phyloP scores from a whole-genome alignment of 2,329 filamentous ascomycete species.

The Diaporthe destruens region DNA sequence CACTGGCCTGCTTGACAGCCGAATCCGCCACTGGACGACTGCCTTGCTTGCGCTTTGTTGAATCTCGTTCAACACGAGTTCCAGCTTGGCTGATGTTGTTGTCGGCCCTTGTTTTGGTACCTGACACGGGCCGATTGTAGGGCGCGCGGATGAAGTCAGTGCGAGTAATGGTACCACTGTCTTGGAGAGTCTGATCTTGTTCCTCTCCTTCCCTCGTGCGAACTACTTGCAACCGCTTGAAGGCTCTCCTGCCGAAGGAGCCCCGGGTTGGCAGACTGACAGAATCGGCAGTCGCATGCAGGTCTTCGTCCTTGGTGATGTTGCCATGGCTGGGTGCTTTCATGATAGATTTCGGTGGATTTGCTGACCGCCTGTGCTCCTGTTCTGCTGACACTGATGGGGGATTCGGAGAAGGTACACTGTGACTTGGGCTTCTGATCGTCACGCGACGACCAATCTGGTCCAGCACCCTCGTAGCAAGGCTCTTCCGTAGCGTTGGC shows the following conservation, averaged over 20 bases:
- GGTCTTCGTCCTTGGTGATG: neutral
- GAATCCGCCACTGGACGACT: neutral
- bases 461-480: slow-evolving; percentile 4
- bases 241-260: neutral
- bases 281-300: neutral
- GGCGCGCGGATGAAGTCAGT: slow-evolving; percentile 25
- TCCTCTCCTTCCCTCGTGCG: neutral
- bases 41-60: slow-evolving; percentile 17
- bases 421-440: slow-evolving; percentile 33
- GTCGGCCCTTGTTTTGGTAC: neutral
- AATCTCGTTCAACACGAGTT: neutral
- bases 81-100: too few relatives aligned
- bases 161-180: neutral
- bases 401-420: slow-evolving; percentile 29
- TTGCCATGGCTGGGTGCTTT: slow-evolving; percentile 11
- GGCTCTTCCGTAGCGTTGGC: neutral
- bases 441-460: slow-evolving; percentile 34
- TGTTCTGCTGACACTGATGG: slow-evolving; percentile 38
- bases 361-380: slow-evolving; percentile 21
- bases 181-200: neutral
- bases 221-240: neutral
- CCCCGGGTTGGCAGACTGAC: neutral
- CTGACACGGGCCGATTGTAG: slow-evolving; percentile 38
- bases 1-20: neutral
- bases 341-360: slow-evolving; percentile 38